Conservation (phyloP, 1,284 basidiomycete genomes). For the Cryptococcus sp. region DNA sequence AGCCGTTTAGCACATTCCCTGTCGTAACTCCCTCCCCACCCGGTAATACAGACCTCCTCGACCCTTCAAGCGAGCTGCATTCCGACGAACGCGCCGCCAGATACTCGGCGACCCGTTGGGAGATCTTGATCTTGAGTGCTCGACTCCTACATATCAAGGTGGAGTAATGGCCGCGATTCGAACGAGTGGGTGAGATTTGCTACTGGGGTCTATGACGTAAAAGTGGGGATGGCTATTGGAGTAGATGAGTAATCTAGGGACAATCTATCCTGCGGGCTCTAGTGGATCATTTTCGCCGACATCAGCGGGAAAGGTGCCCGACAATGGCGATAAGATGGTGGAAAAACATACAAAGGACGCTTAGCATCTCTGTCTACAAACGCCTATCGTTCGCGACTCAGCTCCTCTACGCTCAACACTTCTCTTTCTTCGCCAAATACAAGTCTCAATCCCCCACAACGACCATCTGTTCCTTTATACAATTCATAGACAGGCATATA, state of each 20-base stretch:
- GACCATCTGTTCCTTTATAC: slow-evolving; percentile 21
- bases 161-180: background rate
- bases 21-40: background rate
- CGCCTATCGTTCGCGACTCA: background rate
- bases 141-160: background rate
- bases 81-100: background rate
- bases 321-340: no score
- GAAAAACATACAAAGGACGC: no score
- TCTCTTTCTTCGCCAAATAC: slow-evolving; percentile 34
- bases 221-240: no score
- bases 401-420: slow-evolving; percentile 20
- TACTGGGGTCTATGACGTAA: no score
- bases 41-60: background rate
- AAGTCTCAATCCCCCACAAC: slow-evolving; percentile 21
- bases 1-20: background rate
- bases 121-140: background rate
- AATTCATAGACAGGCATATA: slow-evolving; percentile 42
- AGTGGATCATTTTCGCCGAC: no score
- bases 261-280: no score
- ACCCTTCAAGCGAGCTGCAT: background rate
- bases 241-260: no score
- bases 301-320: no score
- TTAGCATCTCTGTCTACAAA: no score
- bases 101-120: background rate
- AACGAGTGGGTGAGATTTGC: no score